Evolutionary conservation across 192 early-diverging fungal species (phyloP).

Genomic region (Gryganskiella cystojenkinii): DNA sequence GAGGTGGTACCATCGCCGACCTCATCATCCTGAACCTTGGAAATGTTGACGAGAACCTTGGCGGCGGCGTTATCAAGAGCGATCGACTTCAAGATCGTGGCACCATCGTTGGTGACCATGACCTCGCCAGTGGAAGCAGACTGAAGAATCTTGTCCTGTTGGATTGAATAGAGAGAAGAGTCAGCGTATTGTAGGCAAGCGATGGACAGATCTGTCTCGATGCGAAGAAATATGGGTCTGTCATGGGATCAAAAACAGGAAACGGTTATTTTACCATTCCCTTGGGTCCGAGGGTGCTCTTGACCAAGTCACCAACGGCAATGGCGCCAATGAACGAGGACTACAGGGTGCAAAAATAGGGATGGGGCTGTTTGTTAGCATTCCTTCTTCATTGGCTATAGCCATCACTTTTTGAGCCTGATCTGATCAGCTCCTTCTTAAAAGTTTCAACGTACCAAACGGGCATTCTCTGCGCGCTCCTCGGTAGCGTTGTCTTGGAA

Average conservation of each 20-base stretch:
- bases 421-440: slow-evolving; percentile 1
- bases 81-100: slow-evolving; percentile 98
- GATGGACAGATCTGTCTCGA: too few relatives aligned
- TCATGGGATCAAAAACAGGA: slow-evolving; percentile 3
- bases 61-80: slow-evolving; percentile 98
- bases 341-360: slow-evolving; percentile 47
- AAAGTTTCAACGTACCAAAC: slow-evolving; percentile 73
- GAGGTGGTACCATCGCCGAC: slow-evolving; percentile 99
- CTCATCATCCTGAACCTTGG: slow-evolving; percentile 99
- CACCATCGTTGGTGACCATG: slow-evolving; percentile 98
- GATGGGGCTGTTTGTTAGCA: not conserved
- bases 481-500: slow-evolving; percentile 95
- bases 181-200: too few relatives aligned
- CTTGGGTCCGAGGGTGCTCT: slow-evolving; percentile 97
- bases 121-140: slow-evolving; percentile 87
- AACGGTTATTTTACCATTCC: slow-evolving; percentile 81
- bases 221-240: not conserved
- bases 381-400: not conserved
- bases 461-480: slow-evolving; percentile 98
- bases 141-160: slow-evolving; percentile 97
- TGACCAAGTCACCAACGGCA: slow-evolving; percentile 98
- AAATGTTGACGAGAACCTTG: slow-evolving; percentile 97
- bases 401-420: not conserved
- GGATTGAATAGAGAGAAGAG: too few relatives aligned
- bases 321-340: slow-evolving; percentile 98